Conservation (phyloP, 495 filamentous ascomycete genomes). For the Penicillium pancosmium region DNA sequence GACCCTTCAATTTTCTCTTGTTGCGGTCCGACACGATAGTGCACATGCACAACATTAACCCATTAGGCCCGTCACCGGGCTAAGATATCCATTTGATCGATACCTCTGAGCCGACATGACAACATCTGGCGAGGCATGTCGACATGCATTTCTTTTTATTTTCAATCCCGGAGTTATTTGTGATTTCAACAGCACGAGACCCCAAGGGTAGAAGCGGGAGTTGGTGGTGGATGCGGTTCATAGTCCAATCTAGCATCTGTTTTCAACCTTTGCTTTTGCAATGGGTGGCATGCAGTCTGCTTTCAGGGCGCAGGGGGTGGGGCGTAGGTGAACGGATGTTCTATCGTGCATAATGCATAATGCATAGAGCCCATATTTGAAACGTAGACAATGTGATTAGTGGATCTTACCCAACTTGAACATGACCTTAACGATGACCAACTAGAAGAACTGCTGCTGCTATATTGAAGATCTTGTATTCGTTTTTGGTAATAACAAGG, state of each 20-base stretch:
- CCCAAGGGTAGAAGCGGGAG: background rate
- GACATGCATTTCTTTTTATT: conserved; percentile 11
- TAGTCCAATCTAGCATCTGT: conserved; percentile 2
- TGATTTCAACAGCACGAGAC: conserved; percentile 4
- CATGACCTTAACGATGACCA: too few relatives aligned
- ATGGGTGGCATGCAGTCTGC: background rate
- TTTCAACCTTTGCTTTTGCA: background rate
- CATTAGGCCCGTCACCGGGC: conserved; percentile 9
- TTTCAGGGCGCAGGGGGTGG: background rate
- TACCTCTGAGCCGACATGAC: background rate
- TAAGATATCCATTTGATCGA: conserved; percentile 14
- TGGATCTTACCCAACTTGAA: background rate
- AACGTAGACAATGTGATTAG: conserved; percentile 2
- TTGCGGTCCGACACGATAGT: conserved; percentile 4
- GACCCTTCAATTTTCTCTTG: background rate
- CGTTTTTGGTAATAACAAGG: background rate
- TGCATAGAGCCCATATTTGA: background rate
- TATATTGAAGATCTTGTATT: background rate
- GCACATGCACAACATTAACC: conserved; percentile 10
- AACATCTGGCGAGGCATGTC: background rate
- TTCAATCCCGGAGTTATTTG: conserved; percentile 5
- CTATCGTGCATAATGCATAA: background rate
- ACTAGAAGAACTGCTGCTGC: background rate
- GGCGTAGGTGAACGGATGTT: conserved; percentile 5
- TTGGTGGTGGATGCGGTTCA: conserved; percentile 4